These are phyloP conservation scores for Neoarthrinium moseri DNA, from an alignment of 2,329 filamentous ascomycete genomes.

Conservation along the genomic window DNA sequence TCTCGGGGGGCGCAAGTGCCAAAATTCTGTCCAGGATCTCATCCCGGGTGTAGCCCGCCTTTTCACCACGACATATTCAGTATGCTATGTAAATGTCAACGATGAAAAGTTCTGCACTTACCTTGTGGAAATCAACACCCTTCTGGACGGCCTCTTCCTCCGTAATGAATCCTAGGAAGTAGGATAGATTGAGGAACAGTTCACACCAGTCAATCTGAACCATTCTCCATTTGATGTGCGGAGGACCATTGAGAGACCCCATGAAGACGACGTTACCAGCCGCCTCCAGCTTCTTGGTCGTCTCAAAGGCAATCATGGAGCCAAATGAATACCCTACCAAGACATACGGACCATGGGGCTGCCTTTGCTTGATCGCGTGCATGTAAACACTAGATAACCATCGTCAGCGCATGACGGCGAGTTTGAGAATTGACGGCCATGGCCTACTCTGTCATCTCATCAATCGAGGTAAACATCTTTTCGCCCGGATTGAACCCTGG, in stretches of 20 bases:
- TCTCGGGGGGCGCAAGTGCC: constrained; percentile 10
- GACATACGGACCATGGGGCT: constrained; percentile 44
- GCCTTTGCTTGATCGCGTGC: constrained; percentile 31
- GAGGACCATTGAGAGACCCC: constrained; percentile 39
- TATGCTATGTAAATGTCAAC: not conserved
- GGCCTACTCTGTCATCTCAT: constrained; percentile 24
- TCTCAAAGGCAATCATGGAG: constrained; percentile 42
- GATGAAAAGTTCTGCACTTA: not conserved
- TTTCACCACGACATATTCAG: not conserved
- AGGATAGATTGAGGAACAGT: constrained; percentile 31
- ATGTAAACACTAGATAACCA: constrained; percentile 30
- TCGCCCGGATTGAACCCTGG: constrained; percentile 33
- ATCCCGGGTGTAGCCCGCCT: constrained; percentile 2
- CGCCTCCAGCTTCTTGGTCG: constrained; percentile 37
- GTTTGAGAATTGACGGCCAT: not conserved
- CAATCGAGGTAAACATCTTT: constrained; percentile 28
- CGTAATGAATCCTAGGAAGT: constrained; percentile 31
- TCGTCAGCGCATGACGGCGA: not conserved
- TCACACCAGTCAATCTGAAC: constrained; percentile 27
- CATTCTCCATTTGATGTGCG: constrained; percentile 38
- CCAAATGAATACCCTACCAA: constrained; percentile 46
- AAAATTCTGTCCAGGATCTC: constrained; percentile 22
- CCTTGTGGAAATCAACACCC: constrained; percentile 11
- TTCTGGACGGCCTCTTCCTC: constrained; percentile 23
- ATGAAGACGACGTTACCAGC: constrained; percentile 38